Evolutionary conservation across 179 eudicot genomes (phyloP), one percentile per base, ranked within the genome.

Genomic region (Actinidia chinensis): DNA sequence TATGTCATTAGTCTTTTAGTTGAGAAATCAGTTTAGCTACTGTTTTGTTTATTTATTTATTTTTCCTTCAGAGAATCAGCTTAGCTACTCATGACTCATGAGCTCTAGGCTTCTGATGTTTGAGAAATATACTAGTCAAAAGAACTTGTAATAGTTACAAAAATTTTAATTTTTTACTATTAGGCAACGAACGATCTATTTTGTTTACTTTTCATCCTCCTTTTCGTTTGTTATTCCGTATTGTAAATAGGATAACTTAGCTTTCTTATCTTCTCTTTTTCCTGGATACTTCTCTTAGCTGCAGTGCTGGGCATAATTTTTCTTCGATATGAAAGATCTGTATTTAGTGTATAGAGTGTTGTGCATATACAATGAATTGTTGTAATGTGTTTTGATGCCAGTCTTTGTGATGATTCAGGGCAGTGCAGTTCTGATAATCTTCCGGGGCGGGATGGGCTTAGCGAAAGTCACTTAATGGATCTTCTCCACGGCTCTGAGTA

Each of bases 401-500:
- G 73, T 76, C 51, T 44, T n/a, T 54, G 63, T 42, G 51, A 43
- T 75, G 63, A 60, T 83, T 64, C 86, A 90, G 93, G 92, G 44
- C 88, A 84, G 69, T 86, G 85, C 78, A 76, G 76, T 55, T 84
- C 92, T 20, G 77, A 79, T 11, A 87, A 85, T 36, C 76, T 75
- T 80, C 83, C 73, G 15, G 85, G 73, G 43, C 66, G 67, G 13
- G 84, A 90, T 82, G 88, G 83, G 46, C 73, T 68, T 66, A 76
- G 79, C 15, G 86, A 85, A 48, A 85, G 87, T 71, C 78, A 78
- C 50, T 77, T 84, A 56, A 79, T 74, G 68, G 93, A 90, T 77
- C 82, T 85, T 83, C 77, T 86, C 47, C 89, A 85, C 52, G 85
- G 82, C 56, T 86, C 87, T 28, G 93, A 90, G 77, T 84, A 84